Percentiles rank a stretch among this genome's conserved stretches.
Conservation (phyloP, 2,329 filamentous ascomycete genomes). For the Colletotrichum sansevieriae region DNA sequence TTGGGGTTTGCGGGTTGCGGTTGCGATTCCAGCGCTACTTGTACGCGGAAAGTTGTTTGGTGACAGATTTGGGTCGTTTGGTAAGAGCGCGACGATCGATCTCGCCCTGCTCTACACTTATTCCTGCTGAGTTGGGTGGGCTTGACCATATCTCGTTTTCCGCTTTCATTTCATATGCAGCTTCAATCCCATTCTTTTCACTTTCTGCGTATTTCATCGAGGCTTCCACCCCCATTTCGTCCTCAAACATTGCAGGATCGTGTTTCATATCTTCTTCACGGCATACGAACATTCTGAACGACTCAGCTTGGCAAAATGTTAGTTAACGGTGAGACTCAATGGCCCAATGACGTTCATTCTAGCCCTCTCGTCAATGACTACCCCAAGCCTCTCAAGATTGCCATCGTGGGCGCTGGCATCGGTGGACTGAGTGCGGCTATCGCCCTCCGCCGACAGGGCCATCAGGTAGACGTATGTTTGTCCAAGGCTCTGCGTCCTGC, state of each 20-base stretch:
- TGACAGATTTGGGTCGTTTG: too few species aligned
- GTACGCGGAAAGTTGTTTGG: neutral
- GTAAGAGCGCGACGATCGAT: conserved; percentile 13
- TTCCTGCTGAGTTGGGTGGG: conserved; percentile 4
- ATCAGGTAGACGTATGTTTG: conserved; percentile 55
- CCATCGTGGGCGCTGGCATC: conserved; percentile 60
- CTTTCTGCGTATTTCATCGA: neutral
- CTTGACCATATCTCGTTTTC: neutral
- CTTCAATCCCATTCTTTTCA: neutral
- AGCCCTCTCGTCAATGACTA: conserved; percentile 38
- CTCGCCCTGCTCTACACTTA: conserved; percentile 2
- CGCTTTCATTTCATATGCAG: neutral
- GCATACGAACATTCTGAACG: neutral
- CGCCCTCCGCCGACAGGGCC: conserved; percentile 64
- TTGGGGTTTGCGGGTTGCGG: neutral
- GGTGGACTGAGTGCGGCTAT: conserved; percentile 67
- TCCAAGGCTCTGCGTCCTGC: neutral
- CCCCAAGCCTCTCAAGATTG: conserved; percentile 38
- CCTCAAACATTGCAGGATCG: neutral
- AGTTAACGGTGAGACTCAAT: conserved; percentile 24
- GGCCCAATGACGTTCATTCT: conserved; percentile 13
- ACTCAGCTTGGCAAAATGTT: conserved; percentile 16
- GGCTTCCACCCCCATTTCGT: neutral
- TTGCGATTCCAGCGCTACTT: neutral
- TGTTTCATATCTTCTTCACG: conserved; percentile 9